Base-by-base conservation (phyloP, 169 alveolate genomes). In the Neospora caninum region DNA sequence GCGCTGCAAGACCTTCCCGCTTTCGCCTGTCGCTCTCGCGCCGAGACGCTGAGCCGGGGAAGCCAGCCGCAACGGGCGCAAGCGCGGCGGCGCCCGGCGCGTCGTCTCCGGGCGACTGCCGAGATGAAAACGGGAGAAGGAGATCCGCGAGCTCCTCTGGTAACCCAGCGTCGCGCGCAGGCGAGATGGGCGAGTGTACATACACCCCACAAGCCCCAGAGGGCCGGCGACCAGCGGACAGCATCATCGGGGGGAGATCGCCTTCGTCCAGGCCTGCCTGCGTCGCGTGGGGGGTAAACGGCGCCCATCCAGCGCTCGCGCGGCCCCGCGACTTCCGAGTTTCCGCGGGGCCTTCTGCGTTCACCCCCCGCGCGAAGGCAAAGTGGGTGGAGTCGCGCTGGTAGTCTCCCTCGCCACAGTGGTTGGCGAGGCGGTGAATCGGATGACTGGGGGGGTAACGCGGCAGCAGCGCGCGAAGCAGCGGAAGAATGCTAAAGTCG, bases 401-500 rank as follows among this genome's bases (percentile, higher is more conserved):
- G 25, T 27, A n/a, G n/a, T n/a, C n/a, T n/a, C n/a, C 73, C 34
- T 64, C 73, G 73, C 73, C 34, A 29, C 16, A 27, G 31, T 4
- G 31, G 31, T 29, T 49, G 31, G 64, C 89, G 18, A 82, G 64
- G 67, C 89, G 20, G 41, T 82, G 89, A 25, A 82, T 22, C 53
- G 67, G 41, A 25, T 82, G 89, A 16, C 54, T 31, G 67, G 89
- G 41, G 4, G 89, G 89, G 41, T 82, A 82, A 4, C 89, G 89
- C 29, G 89, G 89, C 38, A 82, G 89, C 0, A 82, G 89, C 7
- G 64, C 89, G 67, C 89, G 89, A 4, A 82, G 89, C 27, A 82
- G 27, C 18, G 89, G 89, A 6, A 82, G 89, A 82, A 82, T 82
- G 41, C 39, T 41, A 31, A 82, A 82, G 89, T 41, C 13, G 41